Evolutionary conservation across 2,329 filamentous ascomycete species (phyloP).

Genomic region (Cadophora luteo-olivacea): DNA sequence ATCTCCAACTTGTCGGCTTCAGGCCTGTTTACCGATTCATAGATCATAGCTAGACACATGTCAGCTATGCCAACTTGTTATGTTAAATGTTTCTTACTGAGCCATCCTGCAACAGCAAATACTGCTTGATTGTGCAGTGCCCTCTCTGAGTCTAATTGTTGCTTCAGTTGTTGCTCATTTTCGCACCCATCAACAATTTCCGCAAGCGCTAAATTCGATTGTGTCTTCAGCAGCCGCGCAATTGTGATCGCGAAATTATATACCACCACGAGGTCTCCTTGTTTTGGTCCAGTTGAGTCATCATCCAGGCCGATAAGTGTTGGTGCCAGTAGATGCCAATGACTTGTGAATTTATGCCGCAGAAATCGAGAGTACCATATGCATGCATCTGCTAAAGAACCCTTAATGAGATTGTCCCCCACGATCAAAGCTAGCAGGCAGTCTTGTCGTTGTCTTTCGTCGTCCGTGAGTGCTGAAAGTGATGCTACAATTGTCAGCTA

Average conservation of each 20-base stretch:
- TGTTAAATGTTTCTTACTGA: conserved; percentile 17
- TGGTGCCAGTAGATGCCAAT: conserved; percentile 20
- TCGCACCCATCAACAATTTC: conserved; percentile 22
- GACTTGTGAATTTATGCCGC: conserved; percentile 14
- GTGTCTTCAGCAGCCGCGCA: conserved; percentile 13
- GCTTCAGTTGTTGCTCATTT: conserved; percentile 19
- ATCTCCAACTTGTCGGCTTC: conserved; percentile 21
- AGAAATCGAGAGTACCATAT: conserved; percentile 17
- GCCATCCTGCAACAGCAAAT: conserved; percentile 24
- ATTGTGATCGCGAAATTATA: conserved; percentile 19
- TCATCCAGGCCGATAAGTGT: conserved; percentile 19
- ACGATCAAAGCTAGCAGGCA: conserved; percentile 1
- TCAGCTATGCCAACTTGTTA: background rate
- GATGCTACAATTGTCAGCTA: background rate
- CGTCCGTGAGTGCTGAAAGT: background rate
- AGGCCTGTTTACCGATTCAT: conserved; percentile 14
- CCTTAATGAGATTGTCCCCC: conserved; percentile 16
- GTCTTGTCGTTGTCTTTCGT: conserved; percentile 9
- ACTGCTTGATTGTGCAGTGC: conserved; percentile 24
- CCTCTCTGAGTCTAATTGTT: conserved; percentile 23
- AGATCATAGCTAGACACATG: conserved; percentile 13
- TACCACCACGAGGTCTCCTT: conserved; percentile 18
- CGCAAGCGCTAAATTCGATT: conserved; percentile 13
- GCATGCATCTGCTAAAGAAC: conserved; percentile 13
- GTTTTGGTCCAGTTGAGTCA: background rate